Evolutionary conservation across 1,284 basidiomycete species (phyloP).

Genomic region (Golubevia sp.): DNA sequence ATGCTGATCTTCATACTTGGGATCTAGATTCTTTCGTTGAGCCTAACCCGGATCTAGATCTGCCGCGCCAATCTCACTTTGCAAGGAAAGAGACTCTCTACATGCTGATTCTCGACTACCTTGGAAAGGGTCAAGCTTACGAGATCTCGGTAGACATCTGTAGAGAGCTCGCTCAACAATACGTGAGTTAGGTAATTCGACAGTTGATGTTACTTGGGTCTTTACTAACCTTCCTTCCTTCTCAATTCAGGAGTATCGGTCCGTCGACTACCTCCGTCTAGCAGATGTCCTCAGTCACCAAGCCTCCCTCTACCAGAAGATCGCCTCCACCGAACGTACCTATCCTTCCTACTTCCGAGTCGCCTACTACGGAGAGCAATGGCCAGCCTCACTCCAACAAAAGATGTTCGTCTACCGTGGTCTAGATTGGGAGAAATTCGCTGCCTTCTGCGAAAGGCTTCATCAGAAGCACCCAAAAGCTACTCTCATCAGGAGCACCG

Average conservation of each 20-base stretch:
- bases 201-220: too few relatives aligned
- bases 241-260: constrained; percentile 21
- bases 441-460: constrained; percentile 82
- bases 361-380: constrained; percentile 81
- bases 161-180: constrained; percentile 68
- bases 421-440: constrained; percentile 84
- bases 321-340: constrained; percentile 37
- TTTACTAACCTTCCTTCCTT: too few relatives aligned
- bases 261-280: constrained; percentile 65
- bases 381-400: constrained; percentile 78
- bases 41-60: constrained; percentile 67
- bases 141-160: constrained; percentile 91
- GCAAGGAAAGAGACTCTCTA: constrained; percentile 76
- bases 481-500: constrained; percentile 75
- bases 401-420: constrained; percentile 87
- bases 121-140: constrained; percentile 88
- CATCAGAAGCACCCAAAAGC: constrained; percentile 88
- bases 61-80: constrained; percentile 91
- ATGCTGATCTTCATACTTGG: constrained; percentile 93
- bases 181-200: constrained; percentile 5
- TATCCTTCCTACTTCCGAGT: constrained; percentile 78
- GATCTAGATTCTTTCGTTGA: constrained; percentile 74
- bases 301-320: constrained; percentile 47
- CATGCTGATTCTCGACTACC: constrained; percentile 62
- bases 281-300: constrained; percentile 51